Percentiles rank a stretch among this genome's conserved stretches.
Evolutionary conservation across 31 red algal genomes (phyloP).

Genomic region (Pterothamnion heteromorphum): DNA sequence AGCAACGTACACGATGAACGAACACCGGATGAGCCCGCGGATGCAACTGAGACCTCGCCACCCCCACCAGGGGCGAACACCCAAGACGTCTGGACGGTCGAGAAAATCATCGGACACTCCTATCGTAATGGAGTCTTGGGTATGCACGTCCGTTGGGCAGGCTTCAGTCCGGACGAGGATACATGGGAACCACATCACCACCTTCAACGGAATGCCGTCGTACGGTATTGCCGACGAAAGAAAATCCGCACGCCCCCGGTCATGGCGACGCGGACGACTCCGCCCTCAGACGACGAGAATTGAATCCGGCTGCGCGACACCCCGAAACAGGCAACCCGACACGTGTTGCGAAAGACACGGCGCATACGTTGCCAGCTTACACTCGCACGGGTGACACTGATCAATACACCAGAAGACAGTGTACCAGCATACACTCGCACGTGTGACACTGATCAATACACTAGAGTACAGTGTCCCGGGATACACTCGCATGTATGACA

Average conservation of each 20-base stretch:
- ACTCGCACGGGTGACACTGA: neutral
- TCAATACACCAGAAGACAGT: neutral
- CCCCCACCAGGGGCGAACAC: neutral
- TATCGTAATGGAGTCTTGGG: neutral
- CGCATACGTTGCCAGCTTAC: neutral
- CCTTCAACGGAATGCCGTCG: neutral
- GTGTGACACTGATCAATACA: no score
- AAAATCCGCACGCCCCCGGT: neutral
- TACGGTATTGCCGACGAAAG: constrained; percentile 1
- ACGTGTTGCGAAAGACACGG: neutral
- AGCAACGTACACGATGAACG: neutral
- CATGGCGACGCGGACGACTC: neutral
- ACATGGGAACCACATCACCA: neutral
- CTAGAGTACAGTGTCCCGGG: no score
- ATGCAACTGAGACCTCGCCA: neutral
- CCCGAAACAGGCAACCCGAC: neutral
- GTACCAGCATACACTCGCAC: neutral
- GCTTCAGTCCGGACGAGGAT: neutral
- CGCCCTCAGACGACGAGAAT: no score
- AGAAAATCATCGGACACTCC: neutral
- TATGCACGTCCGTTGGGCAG: neutral
- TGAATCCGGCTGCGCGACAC: neutral
- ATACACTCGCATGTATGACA: no score
- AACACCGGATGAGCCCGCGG: neutral
- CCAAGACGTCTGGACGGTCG: neutral